Percentiles rank a stretch among this genome's conserved stretches.
phyloP scores from a whole-genome alignment of 768 basidiomycete species.

The Russula compacta region DNA sequence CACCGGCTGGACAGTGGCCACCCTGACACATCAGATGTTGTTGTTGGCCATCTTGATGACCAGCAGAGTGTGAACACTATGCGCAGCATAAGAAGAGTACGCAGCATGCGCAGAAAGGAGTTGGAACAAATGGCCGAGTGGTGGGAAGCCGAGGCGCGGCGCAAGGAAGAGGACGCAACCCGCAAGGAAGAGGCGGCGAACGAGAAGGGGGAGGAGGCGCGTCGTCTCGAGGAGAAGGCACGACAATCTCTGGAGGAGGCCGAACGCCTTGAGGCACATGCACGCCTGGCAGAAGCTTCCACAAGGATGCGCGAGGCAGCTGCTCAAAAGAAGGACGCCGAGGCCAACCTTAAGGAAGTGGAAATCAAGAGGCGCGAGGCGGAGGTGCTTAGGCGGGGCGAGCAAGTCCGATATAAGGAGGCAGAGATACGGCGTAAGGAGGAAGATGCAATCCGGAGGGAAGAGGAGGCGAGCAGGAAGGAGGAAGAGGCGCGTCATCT shows the following conservation, averaged over 20 bases:
- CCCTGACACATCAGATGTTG: slow-evolving; percentile 13
- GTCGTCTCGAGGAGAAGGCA: slow-evolving; percentile 22
- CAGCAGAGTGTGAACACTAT: slow-evolving; percentile 10
- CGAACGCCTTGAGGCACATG: slow-evolving; percentile 19
- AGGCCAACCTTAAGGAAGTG: neutral
- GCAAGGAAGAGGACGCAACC: slow-evolving; percentile 24
- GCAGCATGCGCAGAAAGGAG: slow-evolving; percentile 15
- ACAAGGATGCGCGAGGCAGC: neutral
- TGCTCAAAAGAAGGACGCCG: neutral
- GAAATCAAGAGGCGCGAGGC: no score
- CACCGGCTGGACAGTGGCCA: slow-evolving; percentile 8
- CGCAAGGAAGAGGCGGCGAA: slow-evolving; percentile 25
- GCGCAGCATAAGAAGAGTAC: slow-evolving; percentile 12
- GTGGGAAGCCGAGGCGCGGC: slow-evolving; percentile 18
- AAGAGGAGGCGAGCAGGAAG: neutral
- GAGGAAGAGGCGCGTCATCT: slow-evolving; percentile 23
- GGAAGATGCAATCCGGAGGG: no score
- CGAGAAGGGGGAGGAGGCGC: slow-evolving; percentile 22
- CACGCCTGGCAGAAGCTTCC: slow-evolving; percentile 1
- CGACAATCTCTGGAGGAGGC: slow-evolving; percentile 19
- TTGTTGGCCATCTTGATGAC: slow-evolving; percentile 15
- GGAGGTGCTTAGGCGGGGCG: neutral
- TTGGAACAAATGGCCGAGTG: slow-evolving; percentile 20
- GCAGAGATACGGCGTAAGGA: no score
- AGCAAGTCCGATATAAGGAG: no score